Evolutionary conservation across 306 rosid species (phyloP), one percentile per base, ranked within the genome.

Genomic region (Sicyos baderoa): DNA sequence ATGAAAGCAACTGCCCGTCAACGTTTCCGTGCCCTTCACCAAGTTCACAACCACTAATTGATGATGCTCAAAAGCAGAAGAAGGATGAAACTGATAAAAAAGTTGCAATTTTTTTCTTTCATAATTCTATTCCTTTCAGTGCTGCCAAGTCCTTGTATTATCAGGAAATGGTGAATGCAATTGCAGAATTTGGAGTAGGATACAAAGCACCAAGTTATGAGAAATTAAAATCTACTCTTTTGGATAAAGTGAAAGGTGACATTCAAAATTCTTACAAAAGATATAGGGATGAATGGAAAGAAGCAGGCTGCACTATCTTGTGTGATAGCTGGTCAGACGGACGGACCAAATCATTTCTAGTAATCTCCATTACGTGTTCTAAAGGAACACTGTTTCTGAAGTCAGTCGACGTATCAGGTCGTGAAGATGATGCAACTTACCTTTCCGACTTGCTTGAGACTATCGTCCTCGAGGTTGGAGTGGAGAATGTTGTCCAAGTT

Each of bases 401-500:
- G 79, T 83, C 85, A 5, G 79, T 86, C 25, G 87, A 89, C 67
- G 76, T 83, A 66, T 84, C 86, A 11, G 87, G 85, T 70, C 80
- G 63, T 66, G 85, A 79, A 76, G 85, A 86, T 55, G 82, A 84
- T 77, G 72, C 81, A 51, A 63, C 57, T 15, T 83, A 75, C 76
- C 74, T 89, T 79, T 84, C 82, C 51, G 88, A 83, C 74, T 54
- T 86, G 78, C 75, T 89, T 3, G 90, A 86, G 70, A 78, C 82
- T 13, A 82, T 86, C 50, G 81, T 86, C 15, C 40, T 81, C 61
- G 92, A 89, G 78, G 69, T 86, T 74, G 96, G 96, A 25, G 63
- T 83, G 62, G 90, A 89, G 79, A 75, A 86, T 84, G 92, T 86
- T 67, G 84, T 89, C 71, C 92, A 89, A 81, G 83, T 85, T 60